Percentiles rank a stretch among this genome's conserved stretches.
Conservation (phyloP, 2,329 filamentous ascomycete species). For the Erysiphe pulchra region DNA sequence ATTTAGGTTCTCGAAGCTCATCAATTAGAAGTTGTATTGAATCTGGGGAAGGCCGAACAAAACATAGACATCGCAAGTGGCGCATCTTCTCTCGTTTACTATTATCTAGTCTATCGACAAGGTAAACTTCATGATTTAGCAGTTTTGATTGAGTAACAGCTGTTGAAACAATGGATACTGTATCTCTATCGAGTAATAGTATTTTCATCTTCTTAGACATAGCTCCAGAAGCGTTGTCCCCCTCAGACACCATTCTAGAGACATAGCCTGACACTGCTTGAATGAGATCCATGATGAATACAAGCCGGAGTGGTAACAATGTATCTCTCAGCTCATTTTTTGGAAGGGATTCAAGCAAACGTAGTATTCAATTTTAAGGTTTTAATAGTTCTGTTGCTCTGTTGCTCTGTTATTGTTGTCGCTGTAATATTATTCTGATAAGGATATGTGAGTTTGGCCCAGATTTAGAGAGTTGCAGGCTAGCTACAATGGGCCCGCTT, state of each 20-base stretch:
- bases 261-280: slow-evolving; percentile 87
- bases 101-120: slow-evolving; percentile 90
- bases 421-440: too few relatives aligned
- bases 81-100: slow-evolving; percentile 86
- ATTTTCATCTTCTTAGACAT: slow-evolving; percentile 94
- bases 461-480: too few relatives aligned
- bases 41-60: slow-evolving; percentile 74
- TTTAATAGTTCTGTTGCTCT: too few relatives aligned
- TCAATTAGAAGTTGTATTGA: slow-evolving; percentile 88
- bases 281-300: slow-evolving; percentile 57
- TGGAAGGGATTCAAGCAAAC: too few relatives aligned
- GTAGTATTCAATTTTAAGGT: too few relatives aligned
- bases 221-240: slow-evolving; percentile 40
- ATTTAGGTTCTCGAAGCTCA: slow-evolving; percentile 84
- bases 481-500: too few relatives aligned
- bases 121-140: slow-evolving; percentile 89
- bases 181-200: slow-evolving; percentile 75
- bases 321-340: too few relatives aligned
- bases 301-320: too few relatives aligned
- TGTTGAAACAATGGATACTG: slow-evolving; percentile 78
- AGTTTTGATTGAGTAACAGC: slow-evolving; percentile 88
- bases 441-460: too few relatives aligned
- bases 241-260: slow-evolving; percentile 76
- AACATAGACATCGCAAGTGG: slow-evolving; percentile 78
- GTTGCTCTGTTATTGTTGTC: too few relatives aligned